Evolutionary conservation across 2,329 filamentous ascomycete species (phyloP), one percentile per base, ranked within the genome.

Genomic region (Talaromyces sp.): DNA sequence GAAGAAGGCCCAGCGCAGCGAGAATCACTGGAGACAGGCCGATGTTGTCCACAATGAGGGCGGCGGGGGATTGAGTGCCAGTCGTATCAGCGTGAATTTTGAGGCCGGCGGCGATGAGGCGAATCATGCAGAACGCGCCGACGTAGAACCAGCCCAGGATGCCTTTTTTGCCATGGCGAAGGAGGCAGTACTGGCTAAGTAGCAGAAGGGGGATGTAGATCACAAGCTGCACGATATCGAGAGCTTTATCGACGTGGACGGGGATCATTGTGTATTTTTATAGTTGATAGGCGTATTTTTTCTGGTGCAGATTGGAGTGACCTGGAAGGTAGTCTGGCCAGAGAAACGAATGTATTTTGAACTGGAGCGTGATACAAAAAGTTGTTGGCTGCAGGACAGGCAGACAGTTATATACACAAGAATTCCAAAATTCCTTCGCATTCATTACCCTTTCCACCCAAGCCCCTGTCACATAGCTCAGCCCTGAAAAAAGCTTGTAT

Each of bases 1-100:
- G 60, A 5, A 61, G 49, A 39, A 61, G 39, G 8, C 60, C 60
- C 42, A 56, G 47, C n/a, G 51, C 55, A 6, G 25, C 44, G 19
- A 61, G 60, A 19, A 61, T 32, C 9, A 61, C 33, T 10, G 60
- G 60, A 8, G 60, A 58, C 5, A 61, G 52, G 6, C 60, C 60
- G 17, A 61, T 61, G 17, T 61, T 61, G 17, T 61, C 60, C 5
- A 61, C 55, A 47, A 61, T 47, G 30, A 55, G 4, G 1, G 55
- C 49, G 6, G 33, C 51, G 1, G 55, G 22, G 15, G 51, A 58
- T 10, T 30, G 1, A 2, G 30, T 33, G 10, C 47, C 55, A 19
- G 53, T 39, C 19, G 25, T 36, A 39, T 58, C 51, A 13, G 49
- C 33, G 28, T 58, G 53, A 22, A 58, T n/a, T n/a, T 51, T 61